Evolutionary conservation across 2,329 filamentous ascomycete genomes (phyloP), one percentile per base, ranked within the genome.

Genomic region (Curvularia eragrostidis): DNA sequence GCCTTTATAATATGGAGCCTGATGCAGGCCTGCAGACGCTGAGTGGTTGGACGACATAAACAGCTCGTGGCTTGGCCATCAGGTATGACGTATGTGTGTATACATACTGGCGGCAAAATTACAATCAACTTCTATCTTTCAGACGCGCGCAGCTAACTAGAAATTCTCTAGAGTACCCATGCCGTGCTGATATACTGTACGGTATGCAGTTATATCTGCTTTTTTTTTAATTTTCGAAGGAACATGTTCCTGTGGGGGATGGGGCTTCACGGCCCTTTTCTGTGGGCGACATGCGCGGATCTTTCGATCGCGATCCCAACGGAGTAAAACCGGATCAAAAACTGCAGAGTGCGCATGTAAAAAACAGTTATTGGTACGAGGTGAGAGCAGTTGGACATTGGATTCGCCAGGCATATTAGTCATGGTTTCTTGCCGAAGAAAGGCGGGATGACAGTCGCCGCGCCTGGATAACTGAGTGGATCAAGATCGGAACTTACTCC

Each of bases 281-380:
- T 18, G 44, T 38, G 50, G 42, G 28, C 36, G 23, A 36, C 12
- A 36, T n/a, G 32, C 13, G 50, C 44, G 21, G 50, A 32, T 18
- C 50, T 48, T 2, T 48, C 36, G 38, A 57, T 57, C 44, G 44
- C 44, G 54, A 57, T 57, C 54, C 38, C 42, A 34, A 48, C 28
- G 49, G 30, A 26, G 21, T 30, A 48, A 44, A 44, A 43, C 43
- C 38, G 39, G 53, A 41, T 47, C 53, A 52, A 28, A 48, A 24
- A 23, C 41, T 51, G 41, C 53, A 36, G 41, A 24, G n/a, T 51
- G 38, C 30, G 8, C 46, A 19, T 57, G 42, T 39, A 8, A 38
- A 19, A 39, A 23, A 32, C 5, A 18, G 21, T 23, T 57, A 30
- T 19, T 54, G 28, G 24, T n/a, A 43, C 43, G 8, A 26, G 42